Evolutionary conservation across 352 stramenopile species (phyloP).

Genomic region (Phytophthora citrophthora): DNA sequence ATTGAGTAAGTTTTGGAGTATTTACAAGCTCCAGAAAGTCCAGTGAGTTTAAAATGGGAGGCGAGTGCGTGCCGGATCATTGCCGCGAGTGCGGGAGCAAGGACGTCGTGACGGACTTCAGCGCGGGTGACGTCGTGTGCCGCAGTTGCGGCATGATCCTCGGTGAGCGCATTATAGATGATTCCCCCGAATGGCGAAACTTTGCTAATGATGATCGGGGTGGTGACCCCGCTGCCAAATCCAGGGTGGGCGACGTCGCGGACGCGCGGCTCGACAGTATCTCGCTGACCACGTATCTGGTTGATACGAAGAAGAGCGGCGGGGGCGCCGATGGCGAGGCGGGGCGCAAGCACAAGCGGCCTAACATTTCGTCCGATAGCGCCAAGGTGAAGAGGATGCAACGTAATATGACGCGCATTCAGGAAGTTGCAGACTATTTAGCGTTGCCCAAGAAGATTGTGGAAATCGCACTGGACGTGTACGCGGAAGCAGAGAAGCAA

Average conservation of each 20-base stretch:
- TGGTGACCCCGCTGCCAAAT: conserved; percentile 80
- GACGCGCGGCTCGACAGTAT: conserved; percentile 67
- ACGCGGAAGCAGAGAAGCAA: conserved; percentile 71
- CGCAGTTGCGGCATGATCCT: conserved; percentile 84
- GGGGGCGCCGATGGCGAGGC: conserved; percentile 29
- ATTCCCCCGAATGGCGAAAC: conserved; percentile 86
- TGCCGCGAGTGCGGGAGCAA: conserved; percentile 73
- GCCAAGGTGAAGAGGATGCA: conserved; percentile 72
- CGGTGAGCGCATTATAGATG: conserved; percentile 89
- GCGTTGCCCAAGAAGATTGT: conserved; percentile 77
- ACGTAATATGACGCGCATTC: conserved; percentile 67
- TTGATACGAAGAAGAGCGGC: conserved; percentile 55
- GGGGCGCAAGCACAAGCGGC: conserved; percentile 52
- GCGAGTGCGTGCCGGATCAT: conserved; percentile 66
- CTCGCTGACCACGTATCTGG: conserved; percentile 74
- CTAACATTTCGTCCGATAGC: conserved; percentile 66
- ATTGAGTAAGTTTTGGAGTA: neutral
- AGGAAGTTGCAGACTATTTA: conserved; percentile 70
- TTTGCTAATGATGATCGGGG: conserved; percentile 90
- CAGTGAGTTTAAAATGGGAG: conserved; percentile 42
- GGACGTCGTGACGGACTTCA: conserved; percentile 84
- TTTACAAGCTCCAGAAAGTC: neutral
- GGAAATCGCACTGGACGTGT: conserved; percentile 74
- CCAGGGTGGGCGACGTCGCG: conserved; percentile 73
- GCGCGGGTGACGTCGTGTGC: conserved; percentile 83